Evolutionary conservation across 352 stramenopile species (phyloP).

Genomic region (Nothophytophthora sp.): DNA sequence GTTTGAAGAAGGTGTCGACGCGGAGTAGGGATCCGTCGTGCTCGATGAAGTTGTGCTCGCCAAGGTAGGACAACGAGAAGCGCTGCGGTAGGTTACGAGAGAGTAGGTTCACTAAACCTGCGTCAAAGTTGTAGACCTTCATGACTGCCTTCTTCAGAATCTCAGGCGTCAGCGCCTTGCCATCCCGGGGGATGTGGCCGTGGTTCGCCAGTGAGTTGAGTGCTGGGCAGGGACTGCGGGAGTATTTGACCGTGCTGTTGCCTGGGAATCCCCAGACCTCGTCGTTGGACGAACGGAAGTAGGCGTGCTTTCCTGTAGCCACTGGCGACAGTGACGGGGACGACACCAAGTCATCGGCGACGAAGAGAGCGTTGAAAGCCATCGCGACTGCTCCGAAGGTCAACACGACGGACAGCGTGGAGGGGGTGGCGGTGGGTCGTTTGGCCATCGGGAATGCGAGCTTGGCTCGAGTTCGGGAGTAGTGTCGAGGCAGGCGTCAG

Average conservation of each 20-base stretch:
- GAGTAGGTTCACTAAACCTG: slow-evolving; percentile 20
- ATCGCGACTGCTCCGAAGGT: slow-evolving; percentile 11
- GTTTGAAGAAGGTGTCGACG: slow-evolving; percentile 48
- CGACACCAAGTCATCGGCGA: slow-evolving; percentile 2
- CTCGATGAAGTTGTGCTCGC: slow-evolving; percentile 62
- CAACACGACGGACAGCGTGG: slow-evolving; percentile 10
- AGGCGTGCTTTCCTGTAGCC: slow-evolving; percentile 29
- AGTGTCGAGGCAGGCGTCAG: not conserved
- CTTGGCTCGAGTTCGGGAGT: not conserved
- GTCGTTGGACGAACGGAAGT: slow-evolving; percentile 37
- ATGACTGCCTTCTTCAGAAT: slow-evolving; percentile 44
- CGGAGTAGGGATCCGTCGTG: slow-evolving; percentile 71
- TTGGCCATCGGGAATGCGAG: not conserved
- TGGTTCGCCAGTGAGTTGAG: slow-evolving; percentile 56
- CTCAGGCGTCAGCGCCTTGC: slow-evolving; percentile 26
- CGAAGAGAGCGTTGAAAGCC: slow-evolving; percentile 17
- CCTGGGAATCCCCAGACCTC: slow-evolving; percentile 49
- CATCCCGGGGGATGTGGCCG: slow-evolving; percentile 43
- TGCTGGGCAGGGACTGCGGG: slow-evolving; percentile 41
- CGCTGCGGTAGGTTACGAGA: slow-evolving; percentile 10
- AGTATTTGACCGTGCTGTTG: slow-evolving; percentile 23
- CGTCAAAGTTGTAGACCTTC: slow-evolving; percentile 52
- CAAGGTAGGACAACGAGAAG: slow-evolving; percentile 48
- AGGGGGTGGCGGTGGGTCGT: slow-evolving; percentile 1
- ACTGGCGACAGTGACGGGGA: not conserved